phyloP scores from a whole-genome alignment of 2,329 filamentous ascomycete species.

The Penicillium sp. region DNA sequence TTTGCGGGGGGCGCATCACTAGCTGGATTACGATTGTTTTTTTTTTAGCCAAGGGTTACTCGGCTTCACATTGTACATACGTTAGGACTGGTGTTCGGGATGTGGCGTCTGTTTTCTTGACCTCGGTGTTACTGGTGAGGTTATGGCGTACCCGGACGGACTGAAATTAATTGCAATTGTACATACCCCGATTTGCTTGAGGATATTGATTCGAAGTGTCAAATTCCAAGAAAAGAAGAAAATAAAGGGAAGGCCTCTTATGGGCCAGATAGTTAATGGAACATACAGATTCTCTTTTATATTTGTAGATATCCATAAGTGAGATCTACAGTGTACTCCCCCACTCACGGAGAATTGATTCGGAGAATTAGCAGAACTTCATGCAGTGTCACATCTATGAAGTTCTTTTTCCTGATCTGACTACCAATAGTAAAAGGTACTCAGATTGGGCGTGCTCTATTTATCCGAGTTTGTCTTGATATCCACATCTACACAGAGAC shows the following conservation, averaged over 20 bases:
- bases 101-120: not conserved
- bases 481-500: not conserved
- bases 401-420: not conserved
- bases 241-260: no score
- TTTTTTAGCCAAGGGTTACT: not conserved
- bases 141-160: not conserved
- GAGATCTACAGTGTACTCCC: not conserved
- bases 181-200: not conserved
- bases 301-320: not conserved
- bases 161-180: not conserved
- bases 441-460: not conserved
- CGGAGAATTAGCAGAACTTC: conserved; percentile 5
- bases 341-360: conserved; percentile 10
- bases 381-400: not conserved
- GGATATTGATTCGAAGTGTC: not conserved
- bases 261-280: not conserved
- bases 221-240: not conserved
- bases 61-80: not conserved
- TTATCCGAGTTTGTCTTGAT: conserved; percentile 5
- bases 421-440: not conserved
- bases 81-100: not conserved
- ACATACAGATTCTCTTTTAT: not conserved
- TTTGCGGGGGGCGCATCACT: not conserved
- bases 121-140: not conserved
- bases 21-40: not conserved